phyloP scores from a whole-genome alignment of 495 filamentous ascomycete genomes.

The Lepidopterella palustris region DNA sequence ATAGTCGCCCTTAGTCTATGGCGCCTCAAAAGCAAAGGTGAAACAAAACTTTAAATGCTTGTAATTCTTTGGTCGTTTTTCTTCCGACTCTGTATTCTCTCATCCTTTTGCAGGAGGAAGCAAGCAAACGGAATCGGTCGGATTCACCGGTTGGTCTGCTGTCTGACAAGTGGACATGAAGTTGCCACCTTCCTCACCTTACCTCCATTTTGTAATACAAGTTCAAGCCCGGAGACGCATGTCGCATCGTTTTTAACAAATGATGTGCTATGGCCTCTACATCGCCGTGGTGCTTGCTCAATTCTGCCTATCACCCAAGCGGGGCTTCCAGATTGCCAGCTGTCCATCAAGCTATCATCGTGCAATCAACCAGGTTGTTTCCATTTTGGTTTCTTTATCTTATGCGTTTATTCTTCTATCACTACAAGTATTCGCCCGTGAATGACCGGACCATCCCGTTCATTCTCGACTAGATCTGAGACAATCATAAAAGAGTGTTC shows the following conservation, averaged over 20 bases:
- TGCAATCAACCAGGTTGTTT: neutral
- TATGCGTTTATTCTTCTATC: neutral
- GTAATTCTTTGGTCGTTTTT: neutral
- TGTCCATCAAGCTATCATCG: neutral
- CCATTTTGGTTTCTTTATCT: neutral
- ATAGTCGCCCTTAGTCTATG: neutral
- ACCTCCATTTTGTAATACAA: neutral
- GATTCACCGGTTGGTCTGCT: neutral
- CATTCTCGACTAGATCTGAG: neutral
- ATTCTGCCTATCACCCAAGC: neutral
- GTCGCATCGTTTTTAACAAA: neutral
- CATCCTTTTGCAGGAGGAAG: neutral
- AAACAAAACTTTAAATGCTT: neutral
- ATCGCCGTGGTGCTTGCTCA: neutral
- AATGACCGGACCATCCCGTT: neutral
- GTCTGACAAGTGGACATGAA: neutral
- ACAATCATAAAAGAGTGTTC: neutral
- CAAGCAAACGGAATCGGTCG: constrained; percentile 1
- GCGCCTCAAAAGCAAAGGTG: neutral
- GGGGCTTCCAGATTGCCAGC: neutral
- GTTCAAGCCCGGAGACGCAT: neutral
- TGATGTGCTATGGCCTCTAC: neutral
- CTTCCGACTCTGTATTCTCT: neutral
- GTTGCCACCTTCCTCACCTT: neutral
- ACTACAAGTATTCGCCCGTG: neutral